These are phyloP conservation scores for Heliocybe sulcata DNA, from an alignment of 1,284 basidiomycete genomes.

Conservation along the genomic window DNA sequence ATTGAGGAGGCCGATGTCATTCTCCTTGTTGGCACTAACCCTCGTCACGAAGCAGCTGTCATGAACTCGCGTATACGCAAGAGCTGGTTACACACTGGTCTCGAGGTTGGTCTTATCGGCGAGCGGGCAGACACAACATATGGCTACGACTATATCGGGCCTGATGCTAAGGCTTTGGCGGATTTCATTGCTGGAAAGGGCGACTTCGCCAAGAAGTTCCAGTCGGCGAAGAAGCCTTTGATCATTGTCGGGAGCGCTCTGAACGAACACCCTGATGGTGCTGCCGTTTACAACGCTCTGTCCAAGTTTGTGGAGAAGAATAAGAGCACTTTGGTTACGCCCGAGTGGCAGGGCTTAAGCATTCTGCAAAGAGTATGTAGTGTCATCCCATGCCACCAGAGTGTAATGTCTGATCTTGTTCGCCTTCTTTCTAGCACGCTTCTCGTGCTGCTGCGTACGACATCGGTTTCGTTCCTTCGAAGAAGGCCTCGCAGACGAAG, in stretches of 20 bases:
- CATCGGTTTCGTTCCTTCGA: constrained; percentile 85
- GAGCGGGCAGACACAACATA: constrained; percentile 91
- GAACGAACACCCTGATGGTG: constrained; percentile 83
- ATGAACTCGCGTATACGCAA: constrained; percentile 96
- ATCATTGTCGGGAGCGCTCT: constrained; percentile 91
- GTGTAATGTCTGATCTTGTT: constrained; percentile 2
- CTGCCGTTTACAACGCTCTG: constrained; percentile 73
- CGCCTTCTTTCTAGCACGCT: constrained; percentile 44
- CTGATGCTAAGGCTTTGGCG: constrained; percentile 71
- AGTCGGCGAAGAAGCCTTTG: constrained; percentile 87
- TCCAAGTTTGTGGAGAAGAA: constrained; percentile 80
- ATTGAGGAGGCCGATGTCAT: constrained; percentile 92
- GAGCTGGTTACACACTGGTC: constrained; percentile 81
- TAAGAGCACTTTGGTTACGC: constrained; percentile 70
- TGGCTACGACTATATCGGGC: constrained; percentile 88
- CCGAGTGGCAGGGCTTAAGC: constrained; percentile 95
- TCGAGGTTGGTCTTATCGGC: constrained; percentile 89
- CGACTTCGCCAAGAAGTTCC: constrained; percentile 83
- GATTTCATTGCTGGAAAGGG: constrained; percentile 77
- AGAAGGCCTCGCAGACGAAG: constrained; percentile 65
- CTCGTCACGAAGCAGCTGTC: constrained; percentile 95
- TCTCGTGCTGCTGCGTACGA: constrained; percentile 96
- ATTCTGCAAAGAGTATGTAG: constrained; percentile 81
- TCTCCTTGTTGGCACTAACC: constrained; percentile 94
- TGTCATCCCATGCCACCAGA: not conserved